phyloP scores from a whole-genome alignment of 805 yeast species.

The Saccharomycopsis sp. region DNA sequence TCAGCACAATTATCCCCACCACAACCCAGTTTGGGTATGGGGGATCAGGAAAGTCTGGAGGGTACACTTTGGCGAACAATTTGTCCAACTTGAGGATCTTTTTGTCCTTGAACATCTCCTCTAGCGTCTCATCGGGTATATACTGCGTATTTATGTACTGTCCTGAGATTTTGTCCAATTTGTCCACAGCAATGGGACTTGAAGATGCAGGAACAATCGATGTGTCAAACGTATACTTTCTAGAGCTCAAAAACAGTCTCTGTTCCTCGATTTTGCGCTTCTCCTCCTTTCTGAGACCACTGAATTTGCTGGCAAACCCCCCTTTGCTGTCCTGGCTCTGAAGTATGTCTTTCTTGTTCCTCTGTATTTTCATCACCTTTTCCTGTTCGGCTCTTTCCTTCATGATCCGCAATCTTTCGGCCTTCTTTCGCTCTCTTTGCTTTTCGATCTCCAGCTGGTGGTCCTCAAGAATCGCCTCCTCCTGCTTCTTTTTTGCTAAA shows the following conservation, averaged over 20 bases:
- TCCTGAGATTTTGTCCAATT: constrained; percentile 42
- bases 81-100: constrained; percentile 53
- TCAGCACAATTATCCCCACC: constrained; percentile 59
- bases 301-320: constrained; percentile 13
- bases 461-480: constrained; percentile 2
- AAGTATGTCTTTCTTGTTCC: not conserved
- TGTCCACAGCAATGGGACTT: constrained; percentile 32
- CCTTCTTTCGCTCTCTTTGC: not conserved
- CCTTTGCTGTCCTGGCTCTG: not conserved
- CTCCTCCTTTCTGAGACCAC: constrained; percentile 2
- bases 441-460: not conserved
- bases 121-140: constrained; percentile 32
- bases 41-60: constrained; percentile 69
- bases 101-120: constrained; percentile 37
- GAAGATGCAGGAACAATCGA: constrained; percentile 2
- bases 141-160: constrained; percentile 41
- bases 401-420: not conserved
- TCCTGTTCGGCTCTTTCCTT: not conserved
- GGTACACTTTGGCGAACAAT: constrained; percentile 54
- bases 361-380: not conserved
- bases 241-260: constrained; percentile 6
- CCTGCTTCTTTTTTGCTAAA: constrained; percentile 6
- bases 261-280: constrained; percentile 1
- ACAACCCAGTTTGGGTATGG: constrained; percentile 70
- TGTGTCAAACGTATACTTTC: constrained; percentile 18